Evolutionary conservation across 805 yeast genomes (phyloP), one percentile per base, ranked within the genome.

Genomic region (Lipomyces yamanashiensis): DNA sequence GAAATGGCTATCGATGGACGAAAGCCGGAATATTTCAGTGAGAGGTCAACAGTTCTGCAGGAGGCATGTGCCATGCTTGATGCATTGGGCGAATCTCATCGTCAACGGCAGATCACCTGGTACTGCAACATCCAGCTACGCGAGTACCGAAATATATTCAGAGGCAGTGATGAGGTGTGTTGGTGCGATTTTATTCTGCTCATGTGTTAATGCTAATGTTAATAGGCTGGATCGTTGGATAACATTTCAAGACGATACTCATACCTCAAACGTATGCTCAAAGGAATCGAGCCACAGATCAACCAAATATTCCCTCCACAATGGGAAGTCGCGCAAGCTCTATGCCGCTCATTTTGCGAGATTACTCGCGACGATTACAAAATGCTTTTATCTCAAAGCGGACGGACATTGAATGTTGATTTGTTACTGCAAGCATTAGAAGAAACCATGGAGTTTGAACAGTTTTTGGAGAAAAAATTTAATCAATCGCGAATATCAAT

Each of bases 381-480:
- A 28, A 77, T 80, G 13, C 82, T 87, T 6, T 74, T 89, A 17
- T 67, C 81, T 62, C 65, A 58, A 23, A 59, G 51, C 43, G 65
- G 60, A 13, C 57, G 59, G 28, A 73, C 74, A 41, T 78, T 84
- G 0, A 84, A 89, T 51, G 87, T 91, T 5, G 87, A 88, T 59
- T 74, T 86, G 7, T 79, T 93, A 49, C 79, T 93, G 68, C 83
- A 81, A 15, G 84, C 96, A 0, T 77, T 95, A 53, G 85, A 89
- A 50, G 87, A 85, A 50, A 87, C 98, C 0, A 76, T 91, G 19
- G 96, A 92, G 51, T 95, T 95, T 76, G 99, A 95, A 71, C 83
- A 81, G 64, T 87, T 79, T 67, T 78, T 92, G 48, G 87, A 86
- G 67, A 82, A 83, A n/a, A 81, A 82, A 58, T 89, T 89, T 74